Base-by-base conservation (phyloP, 2,329 filamentous ascomycete species). In the Tolypocladium inflatum region DNA sequence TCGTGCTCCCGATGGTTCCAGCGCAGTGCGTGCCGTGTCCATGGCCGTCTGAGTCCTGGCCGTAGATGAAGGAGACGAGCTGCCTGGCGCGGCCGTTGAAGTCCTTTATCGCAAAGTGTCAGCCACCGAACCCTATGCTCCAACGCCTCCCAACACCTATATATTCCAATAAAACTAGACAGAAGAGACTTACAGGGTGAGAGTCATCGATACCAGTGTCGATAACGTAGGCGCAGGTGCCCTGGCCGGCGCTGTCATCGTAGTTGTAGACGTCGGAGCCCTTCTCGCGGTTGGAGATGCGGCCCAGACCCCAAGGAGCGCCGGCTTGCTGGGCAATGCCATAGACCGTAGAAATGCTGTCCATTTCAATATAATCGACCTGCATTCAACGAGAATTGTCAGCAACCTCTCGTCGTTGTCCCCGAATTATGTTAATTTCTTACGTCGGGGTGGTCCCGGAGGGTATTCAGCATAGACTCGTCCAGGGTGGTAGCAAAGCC, bases 181-280 rank as follows among this genome's bases (percentile, higher is more conserved):
- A 7, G 26, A 11, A 6, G 11, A 56, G 19, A 70, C 73, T 48
- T 70, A 65, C 72, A 10, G 62, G 59, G 61, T 74, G 71, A 6
- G 63, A 62, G 4, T 64, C 38, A 37, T 63, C 65, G 57, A 75
- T 71, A 11, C 75, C 75, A 8, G 73, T 73, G 64, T 78, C 75
- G 48, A 78, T 70, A 33, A 77, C 68, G 61, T 78, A 78, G 26
- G 70, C 71, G 23, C 69, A 76, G 5, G 70, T 71, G 19, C 68
- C 72, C 45, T 65, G 62, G 42, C 72, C 74, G 1, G 70, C 70
- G 19, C 63, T 66, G 1, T 66, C 63, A 55, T 75, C 70, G 58
- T 33, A 59, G 23, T 0, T 43, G 42, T 71, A 74, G 54, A 62
- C 57, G 61, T 71, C 63, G 1, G 59, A 52, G 9, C 63, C 63